A percentile compares a stretch with the other conserved stretches of the same genome.
phyloP scores from a whole-genome alignment of 768 basidiomycete species.

The Suillus subaureus region DNA sequence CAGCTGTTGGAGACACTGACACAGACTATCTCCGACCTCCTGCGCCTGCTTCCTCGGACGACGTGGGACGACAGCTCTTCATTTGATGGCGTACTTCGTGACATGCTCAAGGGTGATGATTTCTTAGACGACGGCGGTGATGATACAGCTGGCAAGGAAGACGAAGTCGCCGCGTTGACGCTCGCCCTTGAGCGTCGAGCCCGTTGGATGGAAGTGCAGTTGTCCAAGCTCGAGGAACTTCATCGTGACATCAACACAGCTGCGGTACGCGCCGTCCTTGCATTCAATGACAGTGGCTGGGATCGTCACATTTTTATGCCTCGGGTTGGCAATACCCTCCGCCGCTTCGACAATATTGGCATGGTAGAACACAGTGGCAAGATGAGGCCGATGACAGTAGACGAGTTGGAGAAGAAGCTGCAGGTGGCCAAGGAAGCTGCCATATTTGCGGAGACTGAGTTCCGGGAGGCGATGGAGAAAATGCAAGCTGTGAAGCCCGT shows the following conservation, averaged over 20 bases:
- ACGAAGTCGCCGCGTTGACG: conserved; percentile 84
- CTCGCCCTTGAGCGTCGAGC: conserved; percentile 86
- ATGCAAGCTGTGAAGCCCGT: conserved; percentile 58
- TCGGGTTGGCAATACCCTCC: conserved; percentile 65
- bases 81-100: conserved; percentile 81
- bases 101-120: conserved; percentile 89
- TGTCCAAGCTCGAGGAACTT: conserved; percentile 85
- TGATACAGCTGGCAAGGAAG: conserved; percentile 66
- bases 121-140: conserved; percentile 77
- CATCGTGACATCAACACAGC: conserved; percentile 91
- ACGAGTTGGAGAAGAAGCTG: conserved; percentile 78
- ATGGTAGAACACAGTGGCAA: conserved; percentile 47
- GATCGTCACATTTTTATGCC: conserved; percentile 71
- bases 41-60: conserved; percentile 82
- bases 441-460: conserved; percentile 71
- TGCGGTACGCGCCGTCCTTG: conserved; percentile 77
- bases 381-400: conserved; percentile 56
- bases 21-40: conserved; percentile 84
- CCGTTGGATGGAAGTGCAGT: conserved; percentile 90
- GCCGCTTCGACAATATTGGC: conserved; percentile 69
- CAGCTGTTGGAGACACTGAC: conserved; percentile 86
- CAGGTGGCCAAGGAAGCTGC: conserved; percentile 70
- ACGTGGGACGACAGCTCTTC: conserved; percentile 92
- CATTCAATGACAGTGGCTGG: conserved; percentile 87
- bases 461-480: conserved; percentile 74